Evolutionary conservation across 2,329 filamentous ascomycete species (phyloP), one percentile per base, ranked within the genome.

Genomic region (Sclerotinia subarctica): DNA sequence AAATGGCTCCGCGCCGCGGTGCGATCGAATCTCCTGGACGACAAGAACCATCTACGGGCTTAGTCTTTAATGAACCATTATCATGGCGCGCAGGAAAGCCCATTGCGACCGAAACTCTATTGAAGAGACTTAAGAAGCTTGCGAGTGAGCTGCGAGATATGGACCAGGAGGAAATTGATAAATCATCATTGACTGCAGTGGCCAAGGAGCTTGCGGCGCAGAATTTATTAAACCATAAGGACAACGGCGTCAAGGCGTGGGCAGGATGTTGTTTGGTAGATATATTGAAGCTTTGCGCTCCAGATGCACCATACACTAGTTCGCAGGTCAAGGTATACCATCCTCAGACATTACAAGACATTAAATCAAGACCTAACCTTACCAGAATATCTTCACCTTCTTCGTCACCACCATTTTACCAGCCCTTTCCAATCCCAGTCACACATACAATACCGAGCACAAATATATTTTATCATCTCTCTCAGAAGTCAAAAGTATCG

Each of bases 391-490:
- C 77, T 99, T 98, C 81, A 90, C 89, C 38, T 87, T 97, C 70
- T 93, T 97, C 77, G 87, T 97, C 74, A 89, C 88, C 68, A 89
- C 89, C 60, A 90, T 96, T 72, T 85, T 98, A 57, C 93, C 94
- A 58, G 88, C 93, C 57, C 87, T 98, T 35, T 90, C 92, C 75
- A 90, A 97, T 75, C 92, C 94, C 17, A 89, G 89, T 51, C 90
- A 96, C 77, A 89, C 94, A 13, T 98, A 97, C 82, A 94, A 96
- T 79, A 89, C 88, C 70, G 94, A 98, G 79, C 93, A 99, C 80
- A 89, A 95, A 79, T 95, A 96, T 76, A 91, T 97, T 70, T 84
- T 99, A 70, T 88, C 89, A 70, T 97, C 94, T 24, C 85, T 99
- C 42, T 90, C 93, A 67, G 93, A 96, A 73, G 91, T 97, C 74